Base-by-base conservation (phyloP, 768 basidiomycete species). In the Mycena sanguinolenta region DNA sequence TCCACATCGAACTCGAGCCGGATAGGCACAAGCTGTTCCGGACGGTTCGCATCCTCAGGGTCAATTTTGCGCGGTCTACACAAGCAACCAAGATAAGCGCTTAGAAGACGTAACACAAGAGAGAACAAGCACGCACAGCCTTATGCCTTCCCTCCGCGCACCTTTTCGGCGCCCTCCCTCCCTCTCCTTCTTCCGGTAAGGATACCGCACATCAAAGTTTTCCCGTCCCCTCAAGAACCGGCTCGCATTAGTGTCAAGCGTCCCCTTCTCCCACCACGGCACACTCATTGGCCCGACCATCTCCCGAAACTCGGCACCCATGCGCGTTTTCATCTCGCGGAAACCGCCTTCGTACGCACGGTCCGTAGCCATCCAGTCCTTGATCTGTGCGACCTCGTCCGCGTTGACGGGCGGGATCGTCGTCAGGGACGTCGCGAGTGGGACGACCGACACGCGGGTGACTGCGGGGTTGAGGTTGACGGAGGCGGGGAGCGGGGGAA, bases 1-100 rank as follows among this genome's bases (percentile, higher is more conserved):
- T 98, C 98, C 58, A 97, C 92, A 74, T 99, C 98, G 75, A 98
- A 91, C 79, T 99, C 98, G 61, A 99, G 84, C n/a, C 98, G 90
- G 42, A 99, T 92, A 6, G 98, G 98, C 8, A 99, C 92, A 38
- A 99, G 91, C 75, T 90, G 87, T 76, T 99, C 98, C 17, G 89
- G 86, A 36, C 86, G 84, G 72, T 90, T 86, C 10, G 88, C 88
- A 36, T 91, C 86, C 63, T 89, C 86, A 14, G 83, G 74, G 9
- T 84, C 81, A 25, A 94, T 76, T 72, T 86, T 89, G 65, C 90
- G 83, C 17, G 94, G 94, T 70, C 92, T 69, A 46, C 46, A 63
- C 27, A 58, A n/a, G 44, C 46, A 53, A n/a, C n/a, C n/a, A 74
- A 73, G 73, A 71, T 61, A 39, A 58, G 62, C 61, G 46, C 69